phyloP scores from a whole-genome alignment of 495 filamentous ascomycete genomes.

The Penicillium paradoxum region DNA sequence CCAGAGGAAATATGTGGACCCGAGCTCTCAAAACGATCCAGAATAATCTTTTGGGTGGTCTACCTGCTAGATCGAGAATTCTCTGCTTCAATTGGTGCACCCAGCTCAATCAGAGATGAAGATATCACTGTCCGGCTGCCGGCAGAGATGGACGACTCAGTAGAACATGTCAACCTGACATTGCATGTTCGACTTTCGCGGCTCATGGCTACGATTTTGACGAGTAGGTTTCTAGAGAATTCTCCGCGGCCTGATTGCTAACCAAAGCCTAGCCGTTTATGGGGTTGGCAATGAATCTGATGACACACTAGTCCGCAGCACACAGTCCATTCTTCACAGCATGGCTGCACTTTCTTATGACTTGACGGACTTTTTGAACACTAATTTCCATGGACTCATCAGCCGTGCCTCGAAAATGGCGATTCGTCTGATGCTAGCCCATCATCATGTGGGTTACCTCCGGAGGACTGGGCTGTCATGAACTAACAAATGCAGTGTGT shows the following conservation, averaged over 20 bases:
- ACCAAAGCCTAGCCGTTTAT: constrained; percentile 20
- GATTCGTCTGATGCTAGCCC: constrained; percentile 27
- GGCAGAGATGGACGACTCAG: constrained; percentile 21
- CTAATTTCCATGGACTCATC: constrained; percentile 27
- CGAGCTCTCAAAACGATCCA: constrained; percentile 25
- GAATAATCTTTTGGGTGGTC: constrained; percentile 37
- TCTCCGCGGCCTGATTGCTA: neutral
- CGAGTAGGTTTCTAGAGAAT: constrained; percentile 13
- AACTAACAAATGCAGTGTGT: constrained; percentile 18
- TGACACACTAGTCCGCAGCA: constrained; percentile 24
- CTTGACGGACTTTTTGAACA: constrained; percentile 22
- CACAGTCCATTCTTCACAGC: constrained; percentile 25
- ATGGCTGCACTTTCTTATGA: constrained; percentile 28
- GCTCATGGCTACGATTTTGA: constrained; percentile 26
- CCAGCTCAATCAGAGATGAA: constrained; percentile 33
- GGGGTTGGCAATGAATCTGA: constrained; percentile 25
- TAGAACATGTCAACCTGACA: constrained; percentile 26
- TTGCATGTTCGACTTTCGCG: constrained; percentile 28
- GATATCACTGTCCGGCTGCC: constrained; percentile 35
- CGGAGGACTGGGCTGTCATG: neutral
- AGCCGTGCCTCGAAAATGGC: constrained; percentile 29
- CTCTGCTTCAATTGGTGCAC: constrained; percentile 33
- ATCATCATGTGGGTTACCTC: constrained; percentile 25
- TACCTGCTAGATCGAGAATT: constrained; percentile 38
- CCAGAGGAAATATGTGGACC: constrained; percentile 23